phyloP scores from a whole-genome alignment of 192 early-diverging fungal species.

The Coemansia sp. region DNA sequence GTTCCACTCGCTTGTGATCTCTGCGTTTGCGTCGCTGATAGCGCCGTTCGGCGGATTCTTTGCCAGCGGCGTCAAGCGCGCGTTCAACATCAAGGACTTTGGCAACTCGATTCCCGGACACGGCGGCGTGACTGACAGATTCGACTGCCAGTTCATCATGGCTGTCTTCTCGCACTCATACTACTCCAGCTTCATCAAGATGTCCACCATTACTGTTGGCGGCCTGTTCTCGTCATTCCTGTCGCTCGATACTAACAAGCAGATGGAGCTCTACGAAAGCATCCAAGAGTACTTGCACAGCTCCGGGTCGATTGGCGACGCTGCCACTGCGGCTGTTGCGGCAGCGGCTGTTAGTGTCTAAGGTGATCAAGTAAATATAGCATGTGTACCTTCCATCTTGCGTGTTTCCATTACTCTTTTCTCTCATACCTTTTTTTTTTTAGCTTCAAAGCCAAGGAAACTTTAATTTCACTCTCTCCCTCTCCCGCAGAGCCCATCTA shows the following conservation, averaged over 20 bases:
- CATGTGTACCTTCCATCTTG: no score
- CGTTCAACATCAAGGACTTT: constrained; percentile 98
- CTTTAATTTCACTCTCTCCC: no score
- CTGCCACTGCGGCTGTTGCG: neutral
- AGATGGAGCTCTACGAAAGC: constrained; percentile 50
- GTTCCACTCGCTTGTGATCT: constrained; percentile 83
- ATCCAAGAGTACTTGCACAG: constrained; percentile 57
- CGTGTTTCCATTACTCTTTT: neutral
- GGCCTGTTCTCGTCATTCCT: constrained; percentile 47
- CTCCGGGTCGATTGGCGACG: constrained; percentile 19
- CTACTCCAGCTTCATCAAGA: constrained; percentile 82
- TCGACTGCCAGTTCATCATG: constrained; percentile 99
- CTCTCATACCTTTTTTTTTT: constrained; percentile 4
- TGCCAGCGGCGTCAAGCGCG: constrained; percentile 93
- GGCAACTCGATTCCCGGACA: constrained; percentile 96
- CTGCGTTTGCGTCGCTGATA: constrained; percentile 90
- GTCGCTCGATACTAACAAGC: constrained; percentile 34
- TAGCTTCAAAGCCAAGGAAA: neutral
- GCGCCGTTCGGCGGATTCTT: constrained; percentile 99
- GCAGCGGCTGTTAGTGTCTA: neutral
- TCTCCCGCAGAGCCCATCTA: no score
- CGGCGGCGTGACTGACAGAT: constrained; percentile 94
- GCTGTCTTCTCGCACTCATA: constrained; percentile 90
- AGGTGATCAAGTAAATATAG: neutral
- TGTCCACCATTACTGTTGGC: constrained; percentile 49